Base-by-base conservation (phyloP, 805 yeast genomes). In the Nakazawaea ishiwadae region DNA sequence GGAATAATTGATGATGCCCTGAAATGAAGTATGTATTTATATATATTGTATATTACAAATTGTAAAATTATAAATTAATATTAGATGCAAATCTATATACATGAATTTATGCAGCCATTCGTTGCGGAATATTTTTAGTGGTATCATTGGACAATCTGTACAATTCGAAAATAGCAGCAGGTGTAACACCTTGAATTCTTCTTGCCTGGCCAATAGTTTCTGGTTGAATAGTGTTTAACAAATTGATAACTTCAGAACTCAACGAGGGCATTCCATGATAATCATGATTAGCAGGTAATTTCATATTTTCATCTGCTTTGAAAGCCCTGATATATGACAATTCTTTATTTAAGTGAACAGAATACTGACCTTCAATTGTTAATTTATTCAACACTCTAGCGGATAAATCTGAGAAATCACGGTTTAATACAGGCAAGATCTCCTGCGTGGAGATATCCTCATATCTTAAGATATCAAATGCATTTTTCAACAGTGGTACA, bases 181-280 rank as follows among this genome's bases (percentile, higher is more conserved):
- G 96, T 0, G 98, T 91, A 2, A 93, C 80, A 1, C 99, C 98
- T 54, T 93, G 95, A 10, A 91, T 84, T 51, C 98, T 71, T 56
- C 96, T 73, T 0, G 98, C 98, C 58, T 93, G 98, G 0, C 98
- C 98, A 34, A 93, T 77, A 0, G 97, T 93, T 40, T 77, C 77
- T 0, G 99, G 99, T 47, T 85, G 82, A 12, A 87, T 79, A 9
- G 72, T 69, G 52, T 87, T 85, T 41, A 93, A 66, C 9, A 84
- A 62, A 14, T 66, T 68, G 43, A 84, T 75, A 21, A 81, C 90
- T 55, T 91, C 97, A 19, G 75, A 69, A 2, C 95, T 84, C n/a
- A 91, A 62, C 0, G 86, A 76, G 14, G 76, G 70, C 38, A 82
- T 51, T 11, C 66, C 54, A 10, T 71, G 52, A 56, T 90, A 91